These are phyloP conservation scores for Mallotus japonicus DNA, from an alignment of 441 rosid genomes.

Conservation along the genomic window DNA sequence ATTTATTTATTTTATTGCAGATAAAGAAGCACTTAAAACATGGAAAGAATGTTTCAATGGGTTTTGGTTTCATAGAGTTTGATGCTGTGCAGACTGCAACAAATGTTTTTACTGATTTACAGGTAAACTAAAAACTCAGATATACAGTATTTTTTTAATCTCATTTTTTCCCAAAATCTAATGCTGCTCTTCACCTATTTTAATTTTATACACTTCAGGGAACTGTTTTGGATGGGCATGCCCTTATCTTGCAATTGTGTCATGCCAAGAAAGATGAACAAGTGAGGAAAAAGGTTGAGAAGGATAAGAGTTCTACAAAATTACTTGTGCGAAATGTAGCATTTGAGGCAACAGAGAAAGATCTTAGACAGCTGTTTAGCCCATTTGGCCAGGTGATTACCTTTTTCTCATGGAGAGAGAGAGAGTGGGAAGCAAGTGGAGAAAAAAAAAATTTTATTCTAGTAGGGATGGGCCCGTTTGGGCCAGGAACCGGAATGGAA, in stretches of 20 bases:
- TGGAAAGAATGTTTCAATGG: conserved; percentile 78
- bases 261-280: conserved; percentile 68
- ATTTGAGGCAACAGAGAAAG: conserved; percentile 90
- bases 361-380: conserved; percentile 77
- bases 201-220: conserved; percentile 41
- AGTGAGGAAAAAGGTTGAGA: conserved; percentile 46
- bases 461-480: too few relatives aligned
- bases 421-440: neutral
- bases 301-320: conserved; percentile 68
- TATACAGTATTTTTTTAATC: neutral
- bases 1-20: conserved; percentile 35
- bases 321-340: conserved; percentile 82
- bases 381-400: conserved; percentile 82
- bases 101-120: conserved; percentile 59
- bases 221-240: conserved; percentile 84
- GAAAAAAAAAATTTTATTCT: too few relatives aligned
- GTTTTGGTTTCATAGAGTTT: conserved; percentile 90
- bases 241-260: conserved; percentile 72
- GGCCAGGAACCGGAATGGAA: too few relatives aligned
- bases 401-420: neutral
- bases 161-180: conserved; percentile 11
- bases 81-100: conserved; percentile 80
- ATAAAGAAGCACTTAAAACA: conserved; percentile 76
- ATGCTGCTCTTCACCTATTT: neutral
- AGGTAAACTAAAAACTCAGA: conserved; percentile 44